These are phyloP conservation scores for Cryptosporidium bovis DNA, from an alignment of 169 alveolate genomes.

Conservation along the genomic window DNA sequence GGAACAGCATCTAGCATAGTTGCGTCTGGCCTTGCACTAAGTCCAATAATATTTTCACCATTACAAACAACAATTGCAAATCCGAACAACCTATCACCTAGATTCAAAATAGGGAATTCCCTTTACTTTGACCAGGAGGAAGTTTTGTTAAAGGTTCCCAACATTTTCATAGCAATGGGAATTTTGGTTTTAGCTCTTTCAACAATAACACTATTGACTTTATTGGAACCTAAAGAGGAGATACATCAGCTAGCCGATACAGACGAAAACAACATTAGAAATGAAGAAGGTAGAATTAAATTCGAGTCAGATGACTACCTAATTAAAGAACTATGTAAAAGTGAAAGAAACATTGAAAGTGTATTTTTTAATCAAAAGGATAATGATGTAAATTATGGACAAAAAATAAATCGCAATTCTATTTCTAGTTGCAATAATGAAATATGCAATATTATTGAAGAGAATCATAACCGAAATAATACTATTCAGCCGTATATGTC, in stretches of 20 bases:
- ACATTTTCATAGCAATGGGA: constrained; percentile 62
- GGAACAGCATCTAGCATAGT: constrained; percentile 63
- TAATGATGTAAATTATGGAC: too few relatives aligned
- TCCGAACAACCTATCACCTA: constrained; percentile 31
- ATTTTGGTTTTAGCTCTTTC: constrained; percentile 1
- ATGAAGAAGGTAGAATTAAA: too few relatives aligned
- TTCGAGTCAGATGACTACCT: too few relatives aligned
- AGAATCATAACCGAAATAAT: too few relatives aligned
- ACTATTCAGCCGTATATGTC: too few relatives aligned
- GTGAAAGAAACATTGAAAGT: too few relatives aligned
- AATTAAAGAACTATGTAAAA: too few relatives aligned
- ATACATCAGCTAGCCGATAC: not conserved
- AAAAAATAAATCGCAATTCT: too few relatives aligned
- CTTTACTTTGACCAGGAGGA: constrained; percentile 45
- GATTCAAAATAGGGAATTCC: constrained; percentile 22
- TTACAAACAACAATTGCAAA: constrained; percentile 47
- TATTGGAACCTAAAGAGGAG: constrained; percentile 41
- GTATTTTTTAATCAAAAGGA: too few relatives aligned
- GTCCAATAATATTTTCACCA: constrained; percentile 69
- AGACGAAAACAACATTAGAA: not conserved
- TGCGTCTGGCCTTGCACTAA: constrained; percentile 51
- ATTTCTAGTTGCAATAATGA: too few relatives aligned
- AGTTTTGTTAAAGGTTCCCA: constrained; percentile 39
- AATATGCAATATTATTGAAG: too few relatives aligned
- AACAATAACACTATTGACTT: constrained; percentile 13